These are phyloP conservation scores for Penicillium macrosclerotiorum DNA, from an alignment of 495 filamentous ascomycete species.

Conservation along the genomic window DNA sequence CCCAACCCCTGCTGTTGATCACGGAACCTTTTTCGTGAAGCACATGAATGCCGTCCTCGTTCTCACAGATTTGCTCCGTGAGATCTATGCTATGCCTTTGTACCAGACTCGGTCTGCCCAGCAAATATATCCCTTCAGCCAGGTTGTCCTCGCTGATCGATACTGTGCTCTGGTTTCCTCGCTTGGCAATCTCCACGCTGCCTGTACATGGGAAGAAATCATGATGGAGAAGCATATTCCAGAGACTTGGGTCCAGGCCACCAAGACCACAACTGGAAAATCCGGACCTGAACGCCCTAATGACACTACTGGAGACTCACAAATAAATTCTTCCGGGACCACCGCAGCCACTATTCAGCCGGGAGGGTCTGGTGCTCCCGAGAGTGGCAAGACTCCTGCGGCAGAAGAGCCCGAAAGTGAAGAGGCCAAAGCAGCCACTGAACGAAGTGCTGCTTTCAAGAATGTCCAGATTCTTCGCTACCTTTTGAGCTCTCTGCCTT, in stretches of 20 bases:
- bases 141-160: slow-evolving; percentile 77
- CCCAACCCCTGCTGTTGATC: slow-evolving; percentile 30
- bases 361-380: slow-evolving; percentile 20
- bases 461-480: slow-evolving; percentile 76
- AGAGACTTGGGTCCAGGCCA: slow-evolving; percentile 63
- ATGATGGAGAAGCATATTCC: slow-evolving; percentile 66
- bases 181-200: slow-evolving; percentile 72
- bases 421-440: slow-evolving; percentile 35
- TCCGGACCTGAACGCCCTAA: slow-evolving; percentile 44
- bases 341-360: slow-evolving; percentile 12
- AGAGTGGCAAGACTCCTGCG: slow-evolving; percentile 18
- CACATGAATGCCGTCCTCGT: slow-evolving; percentile 72
- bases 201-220: slow-evolving; percentile 81
- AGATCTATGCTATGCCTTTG: slow-evolving; percentile 64
- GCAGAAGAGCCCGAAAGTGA: slow-evolving; percentile 37
- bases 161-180: slow-evolving; percentile 66
- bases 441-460: slow-evolving; percentile 60
- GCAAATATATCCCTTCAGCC: slow-evolving; percentile 55
- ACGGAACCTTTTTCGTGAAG: slow-evolving; percentile 74
- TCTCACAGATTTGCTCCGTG: slow-evolving; percentile 67
- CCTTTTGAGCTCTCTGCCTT: slow-evolving; percentile 71
- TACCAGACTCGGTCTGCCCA: slow-evolving; percentile 60
- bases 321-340: not conserved
- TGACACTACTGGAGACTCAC: slow-evolving; percentile 32
- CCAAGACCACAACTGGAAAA: slow-evolving; percentile 49